A percentile compares a stretch with the other conserved stretches of the same genome.
phyloP scores from a whole-genome alignment of 352 stramenopile genomes.

The Blastocystis sp. region DNA sequence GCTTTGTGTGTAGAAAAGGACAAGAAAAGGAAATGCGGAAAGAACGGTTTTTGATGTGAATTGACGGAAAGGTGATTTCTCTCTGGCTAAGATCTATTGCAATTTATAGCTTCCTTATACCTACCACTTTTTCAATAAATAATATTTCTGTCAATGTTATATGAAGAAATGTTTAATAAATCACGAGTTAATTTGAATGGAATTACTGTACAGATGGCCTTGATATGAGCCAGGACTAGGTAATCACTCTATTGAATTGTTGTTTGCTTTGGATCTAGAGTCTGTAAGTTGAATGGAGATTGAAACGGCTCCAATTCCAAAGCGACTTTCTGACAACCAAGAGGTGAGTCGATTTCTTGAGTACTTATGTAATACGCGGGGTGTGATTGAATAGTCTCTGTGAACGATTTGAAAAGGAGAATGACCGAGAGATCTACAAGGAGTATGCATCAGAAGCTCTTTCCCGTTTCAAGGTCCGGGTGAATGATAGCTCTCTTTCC shows the following conservation, averaged over 20 bases:
- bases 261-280: not conserved
- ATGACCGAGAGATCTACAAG: constrained; percentile 27
- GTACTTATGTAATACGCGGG: not conserved
- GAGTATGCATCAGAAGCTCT: constrained; percentile 55
- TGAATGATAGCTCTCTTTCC: not conserved
- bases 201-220: not conserved
- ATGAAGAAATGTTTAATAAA: not conserved
- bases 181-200: not conserved
- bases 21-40: not conserved
- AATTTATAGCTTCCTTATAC: not conserved
- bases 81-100: not conserved
- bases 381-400: constrained; percentile 14
- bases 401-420: constrained; percentile 48
- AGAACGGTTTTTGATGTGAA: constrained; percentile 8
- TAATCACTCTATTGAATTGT: not conserved
- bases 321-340: constrained; percentile 58
- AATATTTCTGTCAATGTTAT: too few species aligned
- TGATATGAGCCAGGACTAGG: not conserved
- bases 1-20: not conserved
- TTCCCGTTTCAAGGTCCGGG: constrained; percentile 16
- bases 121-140: not conserved
- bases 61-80: not conserved
- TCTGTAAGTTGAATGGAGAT: constrained; percentile 3
- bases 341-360: constrained; percentile 30
- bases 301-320: constrained; percentile 57